These are phyloP conservation scores for Kockiozyma suomiensis DNA, from an alignment of 805 yeast genomes.

Conservation along the genomic window DNA sequence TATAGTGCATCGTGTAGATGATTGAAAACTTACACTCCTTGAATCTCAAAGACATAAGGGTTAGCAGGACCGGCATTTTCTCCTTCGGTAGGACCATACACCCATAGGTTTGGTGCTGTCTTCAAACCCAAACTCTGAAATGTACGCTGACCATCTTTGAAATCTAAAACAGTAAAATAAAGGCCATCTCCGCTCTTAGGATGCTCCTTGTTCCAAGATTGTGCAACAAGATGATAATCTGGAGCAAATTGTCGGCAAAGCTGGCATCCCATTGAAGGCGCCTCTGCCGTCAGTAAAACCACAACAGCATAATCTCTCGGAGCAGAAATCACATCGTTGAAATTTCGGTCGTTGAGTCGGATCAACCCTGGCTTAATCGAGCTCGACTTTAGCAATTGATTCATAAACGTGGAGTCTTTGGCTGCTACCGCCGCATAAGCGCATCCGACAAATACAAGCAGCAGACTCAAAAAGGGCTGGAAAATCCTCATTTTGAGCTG, in stretches of 20 bases:
- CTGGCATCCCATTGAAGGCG: slow-evolving; percentile 72
- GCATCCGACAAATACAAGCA: neutral
- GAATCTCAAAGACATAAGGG: slow-evolving; percentile 32
- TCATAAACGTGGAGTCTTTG: slow-evolving; percentile 17
- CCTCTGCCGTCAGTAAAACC: slow-evolving; percentile 70
- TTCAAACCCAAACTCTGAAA: slow-evolving; percentile 58
- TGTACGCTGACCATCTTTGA: slow-evolving; percentile 55
- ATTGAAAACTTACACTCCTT: slow-evolving; percentile 33
- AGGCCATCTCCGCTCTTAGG: slow-evolving; percentile 56
- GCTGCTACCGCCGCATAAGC: neutral
- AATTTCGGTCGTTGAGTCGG: slow-evolving; percentile 62
- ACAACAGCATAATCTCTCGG: slow-evolving; percentile 71
- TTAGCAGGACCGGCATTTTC: slow-evolving; percentile 41
- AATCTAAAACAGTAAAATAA: slow-evolving; percentile 76
- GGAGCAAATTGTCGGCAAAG: slow-evolving; percentile 75
- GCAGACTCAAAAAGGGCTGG: neutral
- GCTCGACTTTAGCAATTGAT: slow-evolving; percentile 16
- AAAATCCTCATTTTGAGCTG: slow-evolving; percentile 4
- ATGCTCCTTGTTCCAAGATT: slow-evolving; percentile 62
- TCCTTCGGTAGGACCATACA: slow-evolving; percentile 57
- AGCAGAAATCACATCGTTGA: slow-evolving; percentile 57
- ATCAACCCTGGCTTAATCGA: slow-evolving; percentile 43
- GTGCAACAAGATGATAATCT: slow-evolving; percentile 59
- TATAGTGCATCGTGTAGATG: neutral
- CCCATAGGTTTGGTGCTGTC: slow-evolving; percentile 76